Base-by-base conservation (phyloP, 208 protist species). In the Acanthamoeba sp. region DNA sequence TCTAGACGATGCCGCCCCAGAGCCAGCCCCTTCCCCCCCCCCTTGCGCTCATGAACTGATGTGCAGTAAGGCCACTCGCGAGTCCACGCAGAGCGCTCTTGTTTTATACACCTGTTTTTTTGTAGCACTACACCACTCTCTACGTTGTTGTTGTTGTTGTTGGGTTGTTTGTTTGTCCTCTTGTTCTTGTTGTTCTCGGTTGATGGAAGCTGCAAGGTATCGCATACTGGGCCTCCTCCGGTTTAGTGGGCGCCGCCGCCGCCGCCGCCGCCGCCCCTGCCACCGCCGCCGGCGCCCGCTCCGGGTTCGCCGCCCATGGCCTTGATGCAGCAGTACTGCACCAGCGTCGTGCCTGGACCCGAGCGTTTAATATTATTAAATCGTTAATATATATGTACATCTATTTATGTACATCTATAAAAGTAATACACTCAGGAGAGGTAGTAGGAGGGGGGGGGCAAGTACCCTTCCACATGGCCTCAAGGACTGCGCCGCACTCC, bases 301-400 rank as follows among this genome's bases (percentile, higher is more conserved):
- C 52, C 52, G 1, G 52, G 52, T 27, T 59, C 52, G 18, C 52
- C 52, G 52, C 52, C 52, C 59, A 69, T 69, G 32, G 38, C 71
- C 71, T 80, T 80, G 7, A 45, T 80, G 71, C 34, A 38, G 71
- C 71, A 80, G 71, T 80, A 80, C 29, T 80, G 71, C 36, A 80
- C 71, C 36, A 80, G 71, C 27, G 71, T 45, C 4, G 71, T 45
- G 2, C 71, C 59, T 69, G 6, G 2, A 69, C 24, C 7, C 20
- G 10, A 62, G 6, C 10, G 5, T 20, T 50, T 9, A 50, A 14
- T 48, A 57, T 22, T 57, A 57, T 27, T 20, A 59, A 59, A 1
- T 59, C 12, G 7, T 59, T 57, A 10, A 59, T 59, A 6, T 59
- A 22, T 20, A 27, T 59, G 5, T 27, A 24, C 0, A 59, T 59